Base-by-base conservation (phyloP, 106 monocot species). In the Iris macrosiphon region DNA sequence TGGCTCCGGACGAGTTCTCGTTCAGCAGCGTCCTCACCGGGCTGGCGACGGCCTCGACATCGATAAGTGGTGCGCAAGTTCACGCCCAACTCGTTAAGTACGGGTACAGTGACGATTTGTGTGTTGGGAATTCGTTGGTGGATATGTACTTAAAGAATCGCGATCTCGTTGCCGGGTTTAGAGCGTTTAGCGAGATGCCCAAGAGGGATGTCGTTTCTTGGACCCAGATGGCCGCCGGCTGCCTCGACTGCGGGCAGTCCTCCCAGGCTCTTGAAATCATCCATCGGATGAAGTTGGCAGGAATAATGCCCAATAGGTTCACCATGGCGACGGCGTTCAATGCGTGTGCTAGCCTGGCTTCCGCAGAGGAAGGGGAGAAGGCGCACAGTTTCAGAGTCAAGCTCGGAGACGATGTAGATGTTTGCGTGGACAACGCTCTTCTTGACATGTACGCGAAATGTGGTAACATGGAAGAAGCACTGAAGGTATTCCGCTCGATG, bases 401-500 rank as follows among this genome's bases (percentile, higher is more conserved):
- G 55, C 55, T 79, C 0, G 82, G 92, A 17, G 58, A 34, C 0
- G 51, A 72, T 14, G 43, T 74, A 2, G 85, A 92, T 52, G 59
- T 17, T 28, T 82, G 92, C 28, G 92, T 92, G 12, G 79, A 86
- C 31, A 82, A 92, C 53, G 82, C 92, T 0, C 70, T 86, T 3
- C 25, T 92, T 4, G 92, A 92, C 66, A 92, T 92, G 92, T 92
- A 92, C 32, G 69, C 82, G 0, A 92, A 82, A 35, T 92, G 92
- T 30, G 85, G 92, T 0, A 75, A 52, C 9, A 76, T 71, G 67
- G 49, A 72, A 54, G 63, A 42, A 24, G 82, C 92, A 4, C 12
- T 4, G 26, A 22, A 21, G 28, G 82, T 79, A 1, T 92, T 92
- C 28, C 40, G n/a, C 2, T 61, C 31, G 7, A 92, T 82, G 75